Base-by-base conservation (phyloP, 2,329 filamentous ascomycete species). In the Myriosclerotinia curreyana region DNA sequence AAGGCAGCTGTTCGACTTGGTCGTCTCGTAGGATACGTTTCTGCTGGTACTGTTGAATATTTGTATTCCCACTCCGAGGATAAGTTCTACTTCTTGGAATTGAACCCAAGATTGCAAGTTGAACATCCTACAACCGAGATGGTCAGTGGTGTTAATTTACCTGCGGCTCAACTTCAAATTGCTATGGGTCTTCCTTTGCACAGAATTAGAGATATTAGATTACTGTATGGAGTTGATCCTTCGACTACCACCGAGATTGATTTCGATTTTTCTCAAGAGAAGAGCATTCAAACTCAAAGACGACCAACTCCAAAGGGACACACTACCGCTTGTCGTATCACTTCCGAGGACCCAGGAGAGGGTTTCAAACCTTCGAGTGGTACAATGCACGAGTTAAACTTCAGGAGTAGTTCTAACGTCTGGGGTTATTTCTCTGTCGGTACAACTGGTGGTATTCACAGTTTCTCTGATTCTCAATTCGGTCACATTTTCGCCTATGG, bases 361-460 rank as follows among this genome's bases (percentile, higher is more conserved):
- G 95, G 95, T 61, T 99, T 99, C 87, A 99, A 99, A 85, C 95
- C 95, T 65, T 99, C 95, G 53, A 96, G 94, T 74, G 95, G 95
- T 86, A 96, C 94, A 61, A 96, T 99, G 86, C 95, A 98, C 81
- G 95, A 99, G 75, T 82, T 99, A 75, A 99, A 99, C 83, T 99
- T 99, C 86, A 87, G 95, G 75, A 96, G 90, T 81, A 96, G 92
- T 77, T 98, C 95, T 68, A 99, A 99, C 72, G 95, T 98, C 64
- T 99, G 95, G 95, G 95, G 95, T 83, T 99, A 99, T 80, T 99
- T 99, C 86, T 99, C 95, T 61, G 95, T 99, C 77, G 91, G 93
- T 81, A 95, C 93, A 12, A 89, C 92, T 64, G 94, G 93, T 80
- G 93, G 93, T 78, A 99, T 99, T 70, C 95, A 99, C 86, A 97